phyloP scores from a whole-genome alignment of 2,329 filamentous ascomycete species.

The Hypoxylon sp. region DNA sequence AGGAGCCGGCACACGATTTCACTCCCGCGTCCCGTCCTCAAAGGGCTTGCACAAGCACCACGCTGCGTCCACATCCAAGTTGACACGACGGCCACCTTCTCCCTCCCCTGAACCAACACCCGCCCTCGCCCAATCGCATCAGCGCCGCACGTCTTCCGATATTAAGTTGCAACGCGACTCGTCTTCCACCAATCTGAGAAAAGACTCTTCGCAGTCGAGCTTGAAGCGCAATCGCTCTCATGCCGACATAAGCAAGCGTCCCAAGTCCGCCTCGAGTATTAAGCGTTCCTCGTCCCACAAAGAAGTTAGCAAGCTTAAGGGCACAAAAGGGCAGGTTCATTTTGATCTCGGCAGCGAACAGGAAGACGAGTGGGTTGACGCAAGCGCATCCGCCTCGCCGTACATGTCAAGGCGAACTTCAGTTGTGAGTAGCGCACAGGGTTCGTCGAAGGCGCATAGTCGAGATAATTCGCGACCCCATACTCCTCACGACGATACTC shows the following conservation, averaged over 20 bases:
- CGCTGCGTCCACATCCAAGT: conserved; percentile 53
- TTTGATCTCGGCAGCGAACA: conserved; percentile 70
- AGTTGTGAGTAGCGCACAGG: conserved; percentile 62
- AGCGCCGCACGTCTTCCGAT: conserved; percentile 65
- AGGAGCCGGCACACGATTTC: conserved; percentile 58
- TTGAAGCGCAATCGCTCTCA: conserved; percentile 70
- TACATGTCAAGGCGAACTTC: conserved; percentile 65
- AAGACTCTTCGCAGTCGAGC: conserved; percentile 65
- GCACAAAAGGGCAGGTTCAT: conserved; percentile 66
- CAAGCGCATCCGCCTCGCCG: conserved; percentile 72
- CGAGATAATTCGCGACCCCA: conserved; percentile 52
- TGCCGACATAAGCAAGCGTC: conserved; percentile 65
- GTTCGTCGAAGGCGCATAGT: conserved; percentile 54
- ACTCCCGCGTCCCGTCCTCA: conserved; percentile 64
- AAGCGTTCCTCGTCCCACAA: conserved; percentile 66
- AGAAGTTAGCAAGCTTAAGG: conserved; percentile 58
- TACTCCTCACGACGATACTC: conserved; percentile 49
- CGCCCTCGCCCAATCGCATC: conserved; percentile 54
- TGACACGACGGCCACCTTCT: conserved; percentile 59
- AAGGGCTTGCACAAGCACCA: conserved; percentile 63
- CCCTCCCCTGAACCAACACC: conserved; percentile 56
- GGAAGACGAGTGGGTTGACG: conserved; percentile 75
- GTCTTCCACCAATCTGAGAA: conserved; percentile 61
- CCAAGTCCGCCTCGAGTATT: conserved; percentile 63
- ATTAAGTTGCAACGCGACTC: conserved; percentile 61